Conservation (phyloP, 2,329 filamentous ascomycete species). For the Talaromyces sp. region DNA sequence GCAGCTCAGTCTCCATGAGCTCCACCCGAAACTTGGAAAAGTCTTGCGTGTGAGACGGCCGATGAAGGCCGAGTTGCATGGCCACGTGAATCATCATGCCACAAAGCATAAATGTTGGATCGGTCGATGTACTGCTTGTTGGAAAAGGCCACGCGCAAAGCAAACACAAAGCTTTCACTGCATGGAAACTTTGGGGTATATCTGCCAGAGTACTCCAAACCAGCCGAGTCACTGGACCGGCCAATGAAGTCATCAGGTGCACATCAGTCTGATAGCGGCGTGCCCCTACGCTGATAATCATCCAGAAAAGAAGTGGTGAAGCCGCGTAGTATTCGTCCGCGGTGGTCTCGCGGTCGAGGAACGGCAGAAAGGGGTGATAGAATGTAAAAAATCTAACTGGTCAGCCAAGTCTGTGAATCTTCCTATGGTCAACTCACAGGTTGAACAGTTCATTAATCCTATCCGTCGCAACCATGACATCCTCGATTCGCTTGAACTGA, state of each 20-base stretch:
- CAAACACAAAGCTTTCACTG: constrained; percentile 59
- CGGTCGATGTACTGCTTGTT: constrained; percentile 57
- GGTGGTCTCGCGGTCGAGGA: constrained; percentile 51
- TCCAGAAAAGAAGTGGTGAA: constrained; percentile 65
- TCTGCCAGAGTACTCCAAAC: constrained; percentile 59
- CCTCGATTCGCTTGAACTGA: constrained; percentile 49
- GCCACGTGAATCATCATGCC: constrained; percentile 64
- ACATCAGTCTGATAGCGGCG: constrained; percentile 54
- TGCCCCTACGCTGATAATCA: constrained; percentile 58
- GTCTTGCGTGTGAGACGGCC: constrained; percentile 58
- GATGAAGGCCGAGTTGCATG: constrained; percentile 62
- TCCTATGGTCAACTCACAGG: too few species aligned
- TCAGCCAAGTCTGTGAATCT: too few species aligned
- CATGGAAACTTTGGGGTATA: constrained; percentile 59
- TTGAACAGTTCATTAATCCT: constrained; percentile 42
- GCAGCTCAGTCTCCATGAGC: constrained; percentile 57
- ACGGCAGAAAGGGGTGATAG: constrained; percentile 61
- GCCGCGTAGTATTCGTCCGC: constrained; percentile 55
- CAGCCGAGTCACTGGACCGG: constrained; percentile 51
- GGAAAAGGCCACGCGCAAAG: constrained; percentile 63
- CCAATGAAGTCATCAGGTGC: constrained; percentile 48
- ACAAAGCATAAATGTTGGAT: constrained; percentile 61
- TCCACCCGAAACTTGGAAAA: constrained; percentile 49
- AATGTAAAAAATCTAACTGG: constrained; percentile 55
- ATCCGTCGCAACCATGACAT: constrained; percentile 41